A percentile compares a stretch with the other conserved stretches of the same genome.
These are phyloP conservation scores for Neofusicoccum ribis DNA, from an alignment of 2,329 filamentous ascomycete species.

Conservation along the genomic window DNA sequence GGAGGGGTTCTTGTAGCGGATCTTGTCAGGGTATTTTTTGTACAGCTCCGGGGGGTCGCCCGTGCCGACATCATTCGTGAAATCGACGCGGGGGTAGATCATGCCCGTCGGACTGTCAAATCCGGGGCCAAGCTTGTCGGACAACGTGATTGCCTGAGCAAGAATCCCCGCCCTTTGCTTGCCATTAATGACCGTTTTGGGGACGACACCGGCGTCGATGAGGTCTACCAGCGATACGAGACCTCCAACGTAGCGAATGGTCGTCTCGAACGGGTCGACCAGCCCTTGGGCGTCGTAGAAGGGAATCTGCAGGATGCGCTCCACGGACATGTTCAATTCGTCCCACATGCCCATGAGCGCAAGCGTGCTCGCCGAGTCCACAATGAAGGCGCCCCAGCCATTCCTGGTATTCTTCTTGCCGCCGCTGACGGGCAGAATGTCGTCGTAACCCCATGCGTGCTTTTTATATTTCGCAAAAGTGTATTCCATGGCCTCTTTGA, in stretches of 20 bases:
- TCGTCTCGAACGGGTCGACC: conserved; percentile 46
- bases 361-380: conserved; percentile 42
- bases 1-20: conserved; percentile 36
- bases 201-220: conserved; percentile 43
- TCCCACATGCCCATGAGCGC: conserved; percentile 46
- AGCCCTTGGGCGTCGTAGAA: conserved; percentile 36
- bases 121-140: conserved; percentile 39
- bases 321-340: conserved; percentile 40
- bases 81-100: conserved; percentile 49
- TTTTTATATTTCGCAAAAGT: conserved; percentile 42
- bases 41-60: conserved; percentile 33
- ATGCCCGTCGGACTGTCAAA: conserved; percentile 45
- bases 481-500: conserved; percentile 42
- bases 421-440: conserved; percentile 41
- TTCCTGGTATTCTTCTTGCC: conserved; percentile 37
- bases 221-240: conserved; percentile 43
- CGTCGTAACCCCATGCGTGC: conserved; percentile 43
- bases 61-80: conserved; percentile 34
- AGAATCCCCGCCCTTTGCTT: conserved; percentile 37
- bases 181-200: conserved; percentile 31
- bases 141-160: conserved; percentile 39
- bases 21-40: conserved; percentile 31
- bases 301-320: conserved; percentile 41
- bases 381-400: conserved; percentile 46
- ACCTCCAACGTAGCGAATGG: conserved; percentile 43